Conservation (phyloP, 2,329 filamentous ascomycete genomes). For the Tolypocladium sp. region DNA sequence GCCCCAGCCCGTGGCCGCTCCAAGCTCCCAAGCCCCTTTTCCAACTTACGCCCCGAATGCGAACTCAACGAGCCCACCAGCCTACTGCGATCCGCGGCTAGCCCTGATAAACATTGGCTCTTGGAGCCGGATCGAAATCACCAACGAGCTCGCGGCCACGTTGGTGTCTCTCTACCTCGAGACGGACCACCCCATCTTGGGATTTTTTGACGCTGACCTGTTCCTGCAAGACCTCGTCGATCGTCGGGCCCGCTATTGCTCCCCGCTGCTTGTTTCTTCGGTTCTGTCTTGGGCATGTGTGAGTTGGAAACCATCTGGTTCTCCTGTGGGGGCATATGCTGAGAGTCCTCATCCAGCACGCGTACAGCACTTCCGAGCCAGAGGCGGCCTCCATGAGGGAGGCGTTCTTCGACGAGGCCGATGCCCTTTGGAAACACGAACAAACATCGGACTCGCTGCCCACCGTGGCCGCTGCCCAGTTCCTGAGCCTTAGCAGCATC, state of each 20-base stretch:
- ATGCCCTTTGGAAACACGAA: background rate
- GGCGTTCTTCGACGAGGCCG: background rate
- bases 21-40: too few relatives aligned
- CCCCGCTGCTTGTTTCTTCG: slow-evolving; percentile 14
- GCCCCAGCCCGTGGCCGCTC: too few relatives aligned
- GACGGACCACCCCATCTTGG: slow-evolving; percentile 20
- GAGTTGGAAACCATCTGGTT: background rate
- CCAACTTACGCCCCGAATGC: too few relatives aligned
- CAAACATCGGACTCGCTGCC: background rate
- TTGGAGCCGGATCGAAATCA: background rate
- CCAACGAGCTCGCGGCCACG: background rate
- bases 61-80: background rate
- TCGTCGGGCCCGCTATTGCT: slow-evolving; percentile 14
- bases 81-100: background rate
- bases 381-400: background rate
- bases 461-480: slow-evolving; percentile 1
- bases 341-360: background rate
- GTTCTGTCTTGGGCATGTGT: background rate
- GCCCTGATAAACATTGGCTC: background rate
- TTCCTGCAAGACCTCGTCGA: slow-evolving; percentile 17
- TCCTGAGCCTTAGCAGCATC: background rate
- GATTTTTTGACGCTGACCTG: slow-evolving; percentile 16
- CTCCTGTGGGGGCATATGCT: background rate
- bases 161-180: slow-evolving; percentile 15
- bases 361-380: background rate